Base-by-base conservation (phyloP, 192 early-diverging fungal species). In the Backusella circina region DNA sequence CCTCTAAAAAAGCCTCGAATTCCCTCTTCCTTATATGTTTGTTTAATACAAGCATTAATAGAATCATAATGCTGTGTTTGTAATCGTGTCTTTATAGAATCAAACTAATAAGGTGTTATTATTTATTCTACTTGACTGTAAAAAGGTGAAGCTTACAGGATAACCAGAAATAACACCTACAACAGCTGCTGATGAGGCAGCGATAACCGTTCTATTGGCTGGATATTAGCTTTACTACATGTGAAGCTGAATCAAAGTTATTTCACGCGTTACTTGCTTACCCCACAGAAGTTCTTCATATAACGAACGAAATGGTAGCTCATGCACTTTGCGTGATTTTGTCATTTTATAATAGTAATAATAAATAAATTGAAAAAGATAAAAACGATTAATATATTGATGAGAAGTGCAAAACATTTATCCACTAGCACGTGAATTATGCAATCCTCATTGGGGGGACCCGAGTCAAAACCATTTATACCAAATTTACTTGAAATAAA, bases 11-110 rank as follows among this genome's bases (percentile, higher is more conserved):
- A 95, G 0, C 97, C 97, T 50, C 87, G 77, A 15, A 94, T 23
- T 8, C 97, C 93, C 75, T 99, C 97, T 13, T 91, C 87, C 28
- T 83, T 73, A 75, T 94, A 93, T 0, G 95, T 95, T 64, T 87
- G 77, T 50, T 85, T 85, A 13, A 96, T 87, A 76, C 97, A 99
- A 28, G 81, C 88, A 72, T 89, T 77, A 28, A 92, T 88, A 36
- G 93, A 94, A 57, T 84, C 85, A 80, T 97, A 99, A 32, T 92
- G 88, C 78, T 93, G 90, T 7, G 96, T 96, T 83, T 99, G 97
- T 94, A 99, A 95, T 72, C 96, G 84, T n/a, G 97, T 99, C 84
- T 99, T 99, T 36, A 99, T 84, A 21, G 95, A 94, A 80, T 99
- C 97, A 84, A 97, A 97, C 82, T 88, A 77, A 13, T 67, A 38